phyloP scores from a whole-genome alignment of 2,329 filamentous ascomycete genomes.

The Ophiosphaerella herpotricha region DNA sequence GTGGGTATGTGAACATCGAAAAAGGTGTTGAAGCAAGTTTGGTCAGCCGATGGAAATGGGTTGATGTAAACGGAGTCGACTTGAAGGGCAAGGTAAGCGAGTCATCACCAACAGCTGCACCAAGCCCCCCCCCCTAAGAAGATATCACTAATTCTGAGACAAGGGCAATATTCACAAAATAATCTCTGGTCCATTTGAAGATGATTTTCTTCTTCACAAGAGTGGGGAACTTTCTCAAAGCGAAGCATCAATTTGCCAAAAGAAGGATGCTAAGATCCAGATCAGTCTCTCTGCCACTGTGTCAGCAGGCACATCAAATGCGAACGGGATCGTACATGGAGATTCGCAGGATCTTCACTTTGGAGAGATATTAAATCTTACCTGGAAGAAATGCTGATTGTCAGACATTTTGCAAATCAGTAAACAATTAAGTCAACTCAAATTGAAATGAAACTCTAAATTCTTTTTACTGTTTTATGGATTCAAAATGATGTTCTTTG shows the following conservation, averaged over 20 bases:
- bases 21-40: constrained; percentile 26
- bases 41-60: constrained; percentile 37
- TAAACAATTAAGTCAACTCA: background rate
- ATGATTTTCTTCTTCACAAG: constrained; percentile 32
- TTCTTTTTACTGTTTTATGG: too few relatives aligned
- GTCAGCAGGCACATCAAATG: constrained; percentile 8
- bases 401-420: background rate
- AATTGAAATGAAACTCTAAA: background rate
- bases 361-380: constrained; percentile 26
- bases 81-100: constrained; percentile 29
- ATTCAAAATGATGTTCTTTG: too few relatives aligned
- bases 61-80: constrained; percentile 25
- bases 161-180: constrained; percentile 33
- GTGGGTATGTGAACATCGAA: constrained; percentile 14
- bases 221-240: constrained; percentile 27
- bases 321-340: constrained; percentile 19
- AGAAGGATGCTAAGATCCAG: constrained; percentile 28
- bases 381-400: constrained; percentile 29
- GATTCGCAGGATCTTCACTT: constrained; percentile 19
- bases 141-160: background rate
- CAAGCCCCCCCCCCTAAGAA: background rate
- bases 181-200: constrained; percentile 22
- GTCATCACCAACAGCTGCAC: background rate
- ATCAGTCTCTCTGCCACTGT: constrained; percentile 29
- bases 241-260: constrained; percentile 26